These are phyloP conservation scores for Penicillium sp. DNA, from an alignment of 2,329 filamentous ascomycete genomes.

Conservation along the genomic window DNA sequence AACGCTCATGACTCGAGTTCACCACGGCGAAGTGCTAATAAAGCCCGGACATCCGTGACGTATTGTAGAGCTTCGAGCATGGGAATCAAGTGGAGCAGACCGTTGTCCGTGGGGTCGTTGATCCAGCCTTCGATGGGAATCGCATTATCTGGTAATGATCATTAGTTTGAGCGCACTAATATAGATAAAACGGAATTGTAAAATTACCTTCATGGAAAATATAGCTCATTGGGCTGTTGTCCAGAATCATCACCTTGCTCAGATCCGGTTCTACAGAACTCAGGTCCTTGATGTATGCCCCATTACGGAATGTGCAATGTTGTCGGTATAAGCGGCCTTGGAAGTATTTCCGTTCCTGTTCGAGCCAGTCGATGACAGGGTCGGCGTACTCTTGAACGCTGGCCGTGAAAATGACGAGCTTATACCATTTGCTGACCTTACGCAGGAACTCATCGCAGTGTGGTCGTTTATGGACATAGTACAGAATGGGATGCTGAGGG, in stretches of 20 bases:
- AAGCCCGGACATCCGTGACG: conserved; percentile 88
- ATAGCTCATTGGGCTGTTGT: conserved; percentile 97
- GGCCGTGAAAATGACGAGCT: conserved; percentile 92
- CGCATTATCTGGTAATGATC: conserved; percentile 72
- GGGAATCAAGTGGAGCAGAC: conserved; percentile 87
- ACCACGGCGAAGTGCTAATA: conserved; percentile 83
- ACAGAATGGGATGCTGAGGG: conserved; percentile 92
- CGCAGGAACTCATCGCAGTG: conserved; percentile 95
- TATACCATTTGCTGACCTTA: conserved; percentile 97
- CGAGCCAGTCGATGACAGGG: conserved; percentile 97
- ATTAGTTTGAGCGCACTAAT: conserved; percentile 2
- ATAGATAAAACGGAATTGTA: not conserved
- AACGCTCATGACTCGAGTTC: conserved; percentile 53
- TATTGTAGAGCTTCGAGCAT: conserved; percentile 93
- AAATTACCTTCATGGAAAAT: conserved; percentile 89
- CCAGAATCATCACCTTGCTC: conserved; percentile 97
- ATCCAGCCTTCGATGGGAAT: conserved; percentile 99
- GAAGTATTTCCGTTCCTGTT: conserved; percentile 96
- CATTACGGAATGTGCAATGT: conserved; percentile 93
- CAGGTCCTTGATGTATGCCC: conserved; percentile 96
- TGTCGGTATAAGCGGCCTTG: conserved; percentile 91
- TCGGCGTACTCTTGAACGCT: conserved; percentile 98
- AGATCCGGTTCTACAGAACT: conserved; percentile 94
- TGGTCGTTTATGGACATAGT: conserved; percentile 97
- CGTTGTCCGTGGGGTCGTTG: conserved; percentile 94